phyloP scores from a whole-genome alignment of 2,329 filamentous ascomycete species.

The Aspergillus glaucus region DNA sequence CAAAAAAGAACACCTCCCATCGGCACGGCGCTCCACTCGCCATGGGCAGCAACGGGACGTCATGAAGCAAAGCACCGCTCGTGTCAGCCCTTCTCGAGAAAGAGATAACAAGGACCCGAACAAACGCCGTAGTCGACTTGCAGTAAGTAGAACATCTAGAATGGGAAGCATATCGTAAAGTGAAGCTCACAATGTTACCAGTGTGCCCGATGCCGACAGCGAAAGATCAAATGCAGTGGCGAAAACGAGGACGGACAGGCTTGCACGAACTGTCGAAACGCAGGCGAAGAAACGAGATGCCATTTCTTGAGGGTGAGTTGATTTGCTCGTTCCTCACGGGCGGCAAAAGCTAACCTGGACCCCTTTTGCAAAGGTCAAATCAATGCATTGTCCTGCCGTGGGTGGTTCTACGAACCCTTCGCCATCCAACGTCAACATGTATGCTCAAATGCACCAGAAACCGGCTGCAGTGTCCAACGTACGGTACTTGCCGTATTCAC shows the following conservation, averaged over 20 bases:
- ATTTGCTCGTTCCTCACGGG: background rate
- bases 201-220: conserved; percentile 84
- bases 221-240: conserved; percentile 92
- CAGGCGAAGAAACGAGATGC: conserved; percentile 56
- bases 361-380: conserved; percentile 26
- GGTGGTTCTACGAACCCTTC: conserved; percentile 11
- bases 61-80: conserved; percentile 12
- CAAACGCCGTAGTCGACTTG: conserved; percentile 49
- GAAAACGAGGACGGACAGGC: conserved; percentile 68
- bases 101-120: conserved; percentile 34
- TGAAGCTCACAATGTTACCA: conserved; percentile 30
- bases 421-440: conserved; percentile 16
- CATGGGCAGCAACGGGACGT: conserved; percentile 21
- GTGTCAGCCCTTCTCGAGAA: conserved; percentile 18
- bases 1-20: conserved; percentile 18
- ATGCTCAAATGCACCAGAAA: conserved; percentile 10
- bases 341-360: background rate
- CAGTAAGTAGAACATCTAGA: conserved; percentile 30
- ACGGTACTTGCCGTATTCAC: conserved; percentile 14
- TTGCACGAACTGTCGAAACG: conserved; percentile 77
- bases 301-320: conserved; percentile 67
- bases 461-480: conserved; percentile 11
- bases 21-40: conserved; percentile 20
- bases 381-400: conserved; percentile 23
- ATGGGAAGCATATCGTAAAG: no score